Base-by-base conservation (phyloP, 1,139 yeast species). In the Scheffersomyces stambukii region DNA sequence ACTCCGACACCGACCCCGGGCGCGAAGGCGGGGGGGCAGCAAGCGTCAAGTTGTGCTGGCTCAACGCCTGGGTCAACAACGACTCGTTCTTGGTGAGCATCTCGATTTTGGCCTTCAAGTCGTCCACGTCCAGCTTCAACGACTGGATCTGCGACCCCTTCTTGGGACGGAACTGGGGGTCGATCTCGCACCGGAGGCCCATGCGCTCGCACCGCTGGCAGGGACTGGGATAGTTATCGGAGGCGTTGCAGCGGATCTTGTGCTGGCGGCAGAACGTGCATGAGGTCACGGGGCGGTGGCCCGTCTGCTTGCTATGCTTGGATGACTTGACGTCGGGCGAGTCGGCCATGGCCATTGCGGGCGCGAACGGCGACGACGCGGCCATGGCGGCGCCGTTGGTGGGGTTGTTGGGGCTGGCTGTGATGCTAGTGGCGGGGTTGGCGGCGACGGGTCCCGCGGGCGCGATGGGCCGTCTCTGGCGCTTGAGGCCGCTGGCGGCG, bases 191-290 rank as follows among this genome's bases (percentile, higher is more conserved):
- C 36, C 71, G 73, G 23, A 88, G 64, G 2, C 77, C 80, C 84
- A 83, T 81, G 46, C 81, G 67, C 27, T 77, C 81, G 55, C 96
- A 89, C 35, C 96, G 59, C 18, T 81, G 73, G 53, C 96, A 89
- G 0, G 96, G 85, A 9, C 68, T 66, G 2, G 96, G 96, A 43
- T 74, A 82, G 37, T 81, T 77, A 15, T 83, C 91, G 3, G 85
- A 74, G 1, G 96, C 96, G 50, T 89, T 85, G 57, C 97, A 89
- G 48, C 82, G 83, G 57, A 88, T 86, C 56, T 89, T 89, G 52
- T 88, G 96, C 51, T 89, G 96, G 31, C 96, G 77, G 52, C 97
- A 89, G 48, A 86, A 93, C 0, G 95, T 84, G 50, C 97, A 89
- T 3, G 95, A 82, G 0, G 95, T 83, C 2, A 88, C 94, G 0